Percentiles rank a stretch among this genome's conserved stretches.
These are phyloP conservation scores for Eimeria praecox DNA, from an alignment of 169 alveolate genomes.

Conservation along the genomic window DNA sequence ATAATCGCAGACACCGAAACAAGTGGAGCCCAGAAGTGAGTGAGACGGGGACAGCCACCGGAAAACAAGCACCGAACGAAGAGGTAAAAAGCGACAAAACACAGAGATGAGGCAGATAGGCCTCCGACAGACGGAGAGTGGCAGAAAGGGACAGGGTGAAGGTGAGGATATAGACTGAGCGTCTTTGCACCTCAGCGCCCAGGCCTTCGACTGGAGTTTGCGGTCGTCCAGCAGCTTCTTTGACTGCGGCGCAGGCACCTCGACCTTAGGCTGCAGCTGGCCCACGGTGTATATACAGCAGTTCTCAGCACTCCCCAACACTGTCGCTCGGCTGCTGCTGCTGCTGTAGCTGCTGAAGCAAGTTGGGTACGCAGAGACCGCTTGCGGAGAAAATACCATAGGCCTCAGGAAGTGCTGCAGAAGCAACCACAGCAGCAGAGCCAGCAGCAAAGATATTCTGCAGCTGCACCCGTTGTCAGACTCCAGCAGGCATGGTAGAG, in stretches of 20 bases:
- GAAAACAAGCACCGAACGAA: no score
- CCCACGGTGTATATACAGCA: slow-evolving; percentile 91
- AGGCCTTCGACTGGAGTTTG: slow-evolving; percentile 88
- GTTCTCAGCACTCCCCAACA: slow-evolving; percentile 81
- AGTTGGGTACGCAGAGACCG: slow-evolving; percentile 56
- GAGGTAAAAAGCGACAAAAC: no score
- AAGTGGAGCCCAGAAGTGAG: not conserved
- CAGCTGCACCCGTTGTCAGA: not conserved
- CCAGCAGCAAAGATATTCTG: not conserved
- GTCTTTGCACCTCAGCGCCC: slow-evolving; percentile 86
- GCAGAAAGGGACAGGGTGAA: not conserved
- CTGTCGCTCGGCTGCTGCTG: slow-evolving; percentile 50
- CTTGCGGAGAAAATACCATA: slow-evolving; percentile 69
- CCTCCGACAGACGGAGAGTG: not conserved
- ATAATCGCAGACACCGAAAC: not conserved
- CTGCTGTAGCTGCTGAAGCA: slow-evolving; percentile 42
- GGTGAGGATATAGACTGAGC: not conserved
- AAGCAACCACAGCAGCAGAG: not conserved
- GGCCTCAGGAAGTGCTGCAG: slow-evolving; percentile 78
- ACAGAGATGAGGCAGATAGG: not conserved
- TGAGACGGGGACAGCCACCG: not conserved
- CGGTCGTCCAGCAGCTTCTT: slow-evolving; percentile 86
- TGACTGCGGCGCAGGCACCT: slow-evolving; percentile 89
- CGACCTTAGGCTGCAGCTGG: slow-evolving; percentile 92
- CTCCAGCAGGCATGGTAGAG: not conserved